Percentiles rank a stretch among this genome's conserved stretches.
Evolutionary conservation across 1,284 basidiomycete species (phyloP).

Genomic region (Melampsora occidentalis): DNA sequence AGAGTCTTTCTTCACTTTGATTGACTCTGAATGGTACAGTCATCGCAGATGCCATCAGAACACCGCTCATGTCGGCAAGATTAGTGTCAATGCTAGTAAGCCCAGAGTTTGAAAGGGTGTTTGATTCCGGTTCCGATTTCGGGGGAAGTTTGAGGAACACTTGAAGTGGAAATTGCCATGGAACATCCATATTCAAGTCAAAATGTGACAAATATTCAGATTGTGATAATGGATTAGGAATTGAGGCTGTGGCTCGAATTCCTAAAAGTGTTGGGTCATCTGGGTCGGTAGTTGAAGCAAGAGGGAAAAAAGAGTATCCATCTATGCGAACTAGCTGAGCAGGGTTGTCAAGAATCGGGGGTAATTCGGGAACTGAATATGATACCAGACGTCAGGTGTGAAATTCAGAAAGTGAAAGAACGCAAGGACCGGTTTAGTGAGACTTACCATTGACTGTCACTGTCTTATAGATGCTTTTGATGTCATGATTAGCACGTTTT

Average conservation of each 20-base stretch:
- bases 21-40: constrained; percentile 12
- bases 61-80: neutral
- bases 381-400: neutral
- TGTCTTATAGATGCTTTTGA: neutral
- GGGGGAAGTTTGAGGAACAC: neutral
- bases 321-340: neutral
- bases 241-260: constrained; percentile 10
- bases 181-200: neutral
- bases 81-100: neutral
- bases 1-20: neutral
- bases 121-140: no score
- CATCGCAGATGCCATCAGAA: constrained; percentile 5
- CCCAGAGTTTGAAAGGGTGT: neutral
- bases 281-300: neutral
- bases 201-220: neutral
- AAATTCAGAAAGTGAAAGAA: neutral
- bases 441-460: constrained; percentile 1
- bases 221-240: constrained; percentile 5
- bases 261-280: neutral
- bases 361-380: constrained; percentile 1
- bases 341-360: neutral
- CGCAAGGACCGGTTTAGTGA: neutral
- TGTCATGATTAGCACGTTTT: neutral
- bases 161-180: constrained; percentile 19
- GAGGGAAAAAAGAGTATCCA: constrained; percentile 8